Evolutionary conservation across 495 filamentous ascomycete genomes (phyloP).

Genomic region (Opeltia flavorubescens): DNA sequence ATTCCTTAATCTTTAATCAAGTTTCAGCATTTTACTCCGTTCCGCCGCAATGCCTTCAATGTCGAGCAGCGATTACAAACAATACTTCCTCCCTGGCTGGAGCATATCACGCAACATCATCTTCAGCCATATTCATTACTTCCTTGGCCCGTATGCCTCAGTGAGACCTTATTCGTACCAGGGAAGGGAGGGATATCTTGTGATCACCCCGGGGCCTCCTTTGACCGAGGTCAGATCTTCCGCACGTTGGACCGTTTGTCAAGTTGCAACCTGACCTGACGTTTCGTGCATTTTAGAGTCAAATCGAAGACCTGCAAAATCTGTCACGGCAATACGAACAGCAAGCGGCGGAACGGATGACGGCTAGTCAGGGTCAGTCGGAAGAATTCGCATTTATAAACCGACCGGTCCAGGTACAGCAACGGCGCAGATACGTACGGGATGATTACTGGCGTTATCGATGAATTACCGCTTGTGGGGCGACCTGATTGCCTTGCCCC

Average conservation of each 20-base stretch:
- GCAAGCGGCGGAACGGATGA: conserved; percentile 36
- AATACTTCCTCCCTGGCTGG: conserved; percentile 41
- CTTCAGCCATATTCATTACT: conserved; percentile 37
- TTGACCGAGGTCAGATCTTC: conserved; percentile 33
- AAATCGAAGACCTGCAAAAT: conserved; percentile 38
- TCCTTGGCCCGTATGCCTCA: conserved; percentile 35
- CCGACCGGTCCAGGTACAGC: conserved; percentile 31
- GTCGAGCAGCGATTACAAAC: conserved; percentile 14
- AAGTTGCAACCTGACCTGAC: not conserved
- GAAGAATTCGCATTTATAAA: conserved; percentile 35
- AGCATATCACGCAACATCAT: conserved; percentile 39
- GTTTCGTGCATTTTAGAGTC: conserved; percentile 21
- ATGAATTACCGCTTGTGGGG: no score
- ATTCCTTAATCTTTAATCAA: no score
- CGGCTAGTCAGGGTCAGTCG: conserved; percentile 16
- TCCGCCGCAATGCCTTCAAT: conserved; percentile 6
- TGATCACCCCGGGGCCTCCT: conserved; percentile 28
- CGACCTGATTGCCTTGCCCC: no score
- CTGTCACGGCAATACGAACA: conserved; percentile 39
- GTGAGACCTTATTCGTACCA: conserved; percentile 39
- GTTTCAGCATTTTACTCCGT: not conserved
- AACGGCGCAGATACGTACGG: conserved; percentile 8
- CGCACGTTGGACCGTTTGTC: not conserved
- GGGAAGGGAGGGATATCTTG: conserved; percentile 41
- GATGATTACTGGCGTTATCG: not conserved